A percentile compares a stretch with the other conserved stretches of the same genome.
phyloP scores from a whole-genome alignment of 371 early-diverging fungal species.

The Funneliformis caledonium region DNA sequence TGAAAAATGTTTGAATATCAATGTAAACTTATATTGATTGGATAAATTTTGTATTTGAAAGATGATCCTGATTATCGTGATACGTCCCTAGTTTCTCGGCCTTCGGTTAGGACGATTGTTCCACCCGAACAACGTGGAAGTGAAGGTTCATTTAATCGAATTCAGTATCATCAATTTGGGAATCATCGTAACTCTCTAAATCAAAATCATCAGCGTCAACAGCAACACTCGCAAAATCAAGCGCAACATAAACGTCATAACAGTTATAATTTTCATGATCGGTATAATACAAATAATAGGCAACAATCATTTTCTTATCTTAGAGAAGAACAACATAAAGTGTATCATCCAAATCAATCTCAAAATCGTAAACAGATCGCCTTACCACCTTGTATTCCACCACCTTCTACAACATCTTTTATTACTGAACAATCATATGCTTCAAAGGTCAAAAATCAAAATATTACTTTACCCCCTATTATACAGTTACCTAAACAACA shows the following conservation, averaged over 20 bases:
- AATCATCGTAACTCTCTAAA: not conserved
- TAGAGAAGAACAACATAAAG: constrained; percentile 30
- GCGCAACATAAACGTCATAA: constrained; percentile 38
- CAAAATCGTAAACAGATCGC: constrained; percentile 33
- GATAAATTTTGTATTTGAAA: not conserved
- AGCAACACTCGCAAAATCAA: constrained; percentile 42
- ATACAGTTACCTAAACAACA: constrained; percentile 5
- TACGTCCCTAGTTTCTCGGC: constrained; percentile 63
- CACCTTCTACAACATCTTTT: not conserved
- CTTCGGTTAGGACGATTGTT: constrained; percentile 52
- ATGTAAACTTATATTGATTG: no score
- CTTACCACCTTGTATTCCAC: not conserved
- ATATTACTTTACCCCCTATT: not conserved
- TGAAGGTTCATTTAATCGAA: not conserved
- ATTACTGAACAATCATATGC: not conserved
- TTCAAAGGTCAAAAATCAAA: not conserved
- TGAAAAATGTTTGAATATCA: no score
- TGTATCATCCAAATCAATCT: constrained; percentile 42
- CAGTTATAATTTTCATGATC: not conserved
- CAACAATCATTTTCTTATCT: not conserved
- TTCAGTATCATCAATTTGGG: constrained; percentile 31
- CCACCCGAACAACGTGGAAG: constrained; percentile 22
- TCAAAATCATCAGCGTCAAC: constrained; percentile 40
- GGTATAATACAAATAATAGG: not conserved
- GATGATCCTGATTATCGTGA: constrained; percentile 63